A percentile compares a stretch with the other conserved stretches of the same genome.
These are phyloP conservation scores for Candolleomyces eurysporus DNA, from an alignment of 768 basidiomycete genomes.

Conservation along the genomic window DNA sequence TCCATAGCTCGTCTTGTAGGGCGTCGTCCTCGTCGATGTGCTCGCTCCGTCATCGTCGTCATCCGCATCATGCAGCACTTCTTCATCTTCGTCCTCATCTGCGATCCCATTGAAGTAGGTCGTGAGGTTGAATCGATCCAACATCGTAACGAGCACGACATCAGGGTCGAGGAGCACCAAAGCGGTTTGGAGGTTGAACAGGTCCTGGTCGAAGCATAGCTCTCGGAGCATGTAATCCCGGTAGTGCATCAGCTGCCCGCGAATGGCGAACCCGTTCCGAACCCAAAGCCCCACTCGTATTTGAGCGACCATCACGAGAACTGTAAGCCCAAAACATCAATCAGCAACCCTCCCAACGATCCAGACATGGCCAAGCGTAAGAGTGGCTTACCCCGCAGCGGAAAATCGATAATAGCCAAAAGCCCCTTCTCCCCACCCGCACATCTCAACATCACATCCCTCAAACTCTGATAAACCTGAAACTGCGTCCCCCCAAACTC, in stretches of 20 bases:
- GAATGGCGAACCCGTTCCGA: slow-evolving; percentile 93
- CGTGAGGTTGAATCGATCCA: slow-evolving; percentile 85
- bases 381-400: slow-evolving; percentile 68
- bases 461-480: slow-evolving; percentile 39
- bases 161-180: slow-evolving; percentile 79
- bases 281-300: slow-evolving; percentile 96
- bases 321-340: slow-evolving; percentile 34
- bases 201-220: slow-evolving; percentile 92
- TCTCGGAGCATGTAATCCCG: slow-evolving; percentile 95
- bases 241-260: slow-evolving; percentile 93
- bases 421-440: slow-evolving; percentile 62
- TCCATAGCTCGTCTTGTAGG: slow-evolving; percentile 31
- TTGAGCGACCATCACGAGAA: slow-evolving; percentile 89
- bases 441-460: slow-evolving; percentile 59
- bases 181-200: slow-evolving; percentile 85
- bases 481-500: slow-evolving; percentile 37
- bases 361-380: neutral
- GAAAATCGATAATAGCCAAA: slow-evolving; percentile 81
- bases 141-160: slow-evolving; percentile 76
- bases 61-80: slow-evolving; percentile 20
- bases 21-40: slow-evolving; percentile 2
- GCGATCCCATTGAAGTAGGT: slow-evolving; percentile 75
- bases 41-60: neutral
- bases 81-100: slow-evolving; percentile 63
- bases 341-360: no score